Evolutionary conservation across 179 eudicot genomes (phyloP), one percentile per base, ranked within the genome.

Genomic region (Gypsophila paniculata): DNA sequence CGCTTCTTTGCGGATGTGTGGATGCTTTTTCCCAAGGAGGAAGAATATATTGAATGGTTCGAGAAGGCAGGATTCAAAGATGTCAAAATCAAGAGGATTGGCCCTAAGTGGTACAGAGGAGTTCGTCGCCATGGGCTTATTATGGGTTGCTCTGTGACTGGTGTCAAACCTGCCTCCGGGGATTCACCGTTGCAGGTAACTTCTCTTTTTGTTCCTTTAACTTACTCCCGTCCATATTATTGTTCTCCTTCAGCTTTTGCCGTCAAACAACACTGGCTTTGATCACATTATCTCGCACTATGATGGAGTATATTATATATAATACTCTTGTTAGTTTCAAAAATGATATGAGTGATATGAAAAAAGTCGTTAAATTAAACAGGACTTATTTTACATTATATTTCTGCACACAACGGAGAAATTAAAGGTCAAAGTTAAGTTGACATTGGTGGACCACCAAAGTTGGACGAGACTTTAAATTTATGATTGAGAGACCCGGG

Each of bases 11-110:
- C 97, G 49, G 97, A 91, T 80, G 84, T 85, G 44, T 91, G 96
- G 97, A 91, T 91, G 97, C 93, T 91, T 75, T 91, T 91, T 48
- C 69, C 96, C 3, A 91, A 88, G 78, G 96, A 91, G 77, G 97
- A 90, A 78, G 97, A 91, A 78, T 90, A 91, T 71, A 88, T 91
- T 61, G 93, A 88, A 17, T 91, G 97, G 97, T 91, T 90, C 70
- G 19, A 75, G 53, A 91, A 91, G 72, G 96, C 93, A 0, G 97
- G 97, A 54, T 91, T 91, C 61, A 83, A 85, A 38, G 88, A 91
- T 76, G 96, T 90, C 44, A 87, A 91, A 60, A 72, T 91, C 0
- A 91, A 90, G 78, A 85, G 93, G 77, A 91, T 90, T 67, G 96
- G 96, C 39, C 93, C 96, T 9, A 84, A 88, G 81, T 91, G 96